phyloP scores from a whole-genome alignment of 352 stramenopile genomes.

The Phytophthora chlamydospora region DNA sequence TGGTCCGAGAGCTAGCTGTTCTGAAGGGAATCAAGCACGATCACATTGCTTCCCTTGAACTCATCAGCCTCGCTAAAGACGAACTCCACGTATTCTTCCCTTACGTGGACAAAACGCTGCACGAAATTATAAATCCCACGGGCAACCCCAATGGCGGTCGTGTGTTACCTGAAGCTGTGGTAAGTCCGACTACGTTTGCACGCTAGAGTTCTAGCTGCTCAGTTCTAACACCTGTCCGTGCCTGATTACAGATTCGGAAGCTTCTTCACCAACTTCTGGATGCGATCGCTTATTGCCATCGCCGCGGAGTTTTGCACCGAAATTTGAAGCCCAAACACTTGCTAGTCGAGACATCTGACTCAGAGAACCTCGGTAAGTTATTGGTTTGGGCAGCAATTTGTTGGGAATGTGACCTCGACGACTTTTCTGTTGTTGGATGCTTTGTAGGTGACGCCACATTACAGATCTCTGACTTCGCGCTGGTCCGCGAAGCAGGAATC shows the following conservation, averaged over 20 bases:
- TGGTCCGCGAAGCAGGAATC: constrained; percentile 89
- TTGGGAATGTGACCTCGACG: too few species aligned
- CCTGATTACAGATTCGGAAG: constrained; percentile 57
- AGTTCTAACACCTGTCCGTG: neutral
- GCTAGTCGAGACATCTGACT: constrained; percentile 78
- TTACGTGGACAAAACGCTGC: constrained; percentile 85
- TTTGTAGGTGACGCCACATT: constrained; percentile 75
- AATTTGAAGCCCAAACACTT: constrained; percentile 93
- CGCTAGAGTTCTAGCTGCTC: neutral
- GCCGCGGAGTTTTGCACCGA: constrained; percentile 86
- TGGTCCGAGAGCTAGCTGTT: constrained; percentile 85
- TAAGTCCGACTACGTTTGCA: constrained; percentile 36
- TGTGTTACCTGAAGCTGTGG: constrained; percentile 59
- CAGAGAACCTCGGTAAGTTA: constrained; percentile 65
- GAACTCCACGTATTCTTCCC: constrained; percentile 88
- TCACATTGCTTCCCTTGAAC: constrained; percentile 81
- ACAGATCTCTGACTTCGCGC: constrained; percentile 89
- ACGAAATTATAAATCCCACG: constrained; percentile 85
- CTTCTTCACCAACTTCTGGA: constrained; percentile 89
- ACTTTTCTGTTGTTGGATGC: too few species aligned
- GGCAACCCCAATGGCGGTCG: constrained; percentile 64
- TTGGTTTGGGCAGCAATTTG: too few species aligned
- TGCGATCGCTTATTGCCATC: constrained; percentile 89
- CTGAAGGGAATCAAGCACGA: constrained; percentile 78
- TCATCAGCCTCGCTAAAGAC: constrained; percentile 76